Percentiles rank a stretch among this genome's conserved stretches.
Conservation (phyloP, 306 rosid species). For the Trifolium fragiferum region DNA sequence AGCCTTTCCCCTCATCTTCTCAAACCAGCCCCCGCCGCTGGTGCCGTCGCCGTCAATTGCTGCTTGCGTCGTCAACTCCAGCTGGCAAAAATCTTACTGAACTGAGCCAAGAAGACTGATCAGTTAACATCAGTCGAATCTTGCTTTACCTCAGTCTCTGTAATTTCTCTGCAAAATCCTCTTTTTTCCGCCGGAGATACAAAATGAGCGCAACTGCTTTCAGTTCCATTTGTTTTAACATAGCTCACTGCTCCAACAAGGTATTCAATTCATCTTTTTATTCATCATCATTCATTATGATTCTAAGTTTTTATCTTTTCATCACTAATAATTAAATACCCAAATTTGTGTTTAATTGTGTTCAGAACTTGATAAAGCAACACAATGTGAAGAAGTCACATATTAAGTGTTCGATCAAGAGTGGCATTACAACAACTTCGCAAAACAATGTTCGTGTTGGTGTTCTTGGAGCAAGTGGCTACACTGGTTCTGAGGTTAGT, state of each 20-base stretch:
- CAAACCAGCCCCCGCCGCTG: no score
- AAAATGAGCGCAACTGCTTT: neutral
- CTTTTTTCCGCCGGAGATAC: neutral
- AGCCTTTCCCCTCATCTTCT: no score
- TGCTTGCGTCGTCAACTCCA: no score
- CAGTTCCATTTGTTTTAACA: neutral
- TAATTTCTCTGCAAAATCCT: neutral
- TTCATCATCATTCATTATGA: neutral
- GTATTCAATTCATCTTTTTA: neutral
- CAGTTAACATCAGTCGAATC: neutral
- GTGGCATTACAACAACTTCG: constrained; percentile 47
- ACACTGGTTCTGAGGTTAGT: constrained; percentile 95
- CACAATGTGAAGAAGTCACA: constrained; percentile 53
- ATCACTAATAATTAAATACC: constrained; percentile 1
- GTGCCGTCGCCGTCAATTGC: no score
- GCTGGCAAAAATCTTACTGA: no score
- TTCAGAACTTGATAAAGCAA: constrained; percentile 46
- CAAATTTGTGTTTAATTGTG: constrained; percentile 3
- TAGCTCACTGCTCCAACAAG: neutral
- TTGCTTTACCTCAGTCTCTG: neutral
- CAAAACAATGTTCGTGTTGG: constrained; percentile 75
- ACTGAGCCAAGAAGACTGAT: no score
- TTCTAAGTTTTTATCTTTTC: neutral
- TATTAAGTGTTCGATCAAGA: constrained; percentile 64
- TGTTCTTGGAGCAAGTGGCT: constrained; percentile 99